phyloP scores from a whole-genome alignment of 2,329 filamentous ascomycete genomes.

The Fusarium longipes region DNA sequence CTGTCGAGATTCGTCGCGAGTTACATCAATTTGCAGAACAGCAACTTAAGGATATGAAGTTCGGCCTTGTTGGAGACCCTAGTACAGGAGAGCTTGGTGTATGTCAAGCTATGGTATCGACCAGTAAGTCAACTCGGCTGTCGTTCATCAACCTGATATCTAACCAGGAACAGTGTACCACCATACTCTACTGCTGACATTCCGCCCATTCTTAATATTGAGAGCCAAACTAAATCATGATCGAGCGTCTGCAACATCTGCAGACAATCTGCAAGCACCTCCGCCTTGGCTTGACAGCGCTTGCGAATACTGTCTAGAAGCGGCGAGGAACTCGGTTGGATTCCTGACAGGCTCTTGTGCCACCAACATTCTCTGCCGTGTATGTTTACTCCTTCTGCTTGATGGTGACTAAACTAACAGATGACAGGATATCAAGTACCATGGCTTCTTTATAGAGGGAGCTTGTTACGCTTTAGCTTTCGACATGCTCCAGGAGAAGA shows the following conservation, averaged over 20 bases:
- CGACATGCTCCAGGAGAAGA: slow-evolving; percentile 55
- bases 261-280: slow-evolving; percentile 33
- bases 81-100: slow-evolving; percentile 55
- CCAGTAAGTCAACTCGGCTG: slow-evolving; percentile 47
- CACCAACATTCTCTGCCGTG: slow-evolving; percentile 54
- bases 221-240: slow-evolving; percentile 55
- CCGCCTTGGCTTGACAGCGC: slow-evolving; percentile 57
- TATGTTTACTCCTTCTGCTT: slow-evolving; percentile 34
- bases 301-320: slow-evolving; percentile 55
- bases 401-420: slow-evolving; percentile 4
- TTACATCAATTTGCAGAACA: slow-evolving; percentile 47
- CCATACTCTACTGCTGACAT: slow-evolving; percentile 56
- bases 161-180: slow-evolving; percentile 54
- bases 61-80: slow-evolving; percentile 50
- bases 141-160: neutral
- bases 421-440: slow-evolving; percentile 56
- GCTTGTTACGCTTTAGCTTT: slow-evolving; percentile 56
- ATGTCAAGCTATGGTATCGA: slow-evolving; percentile 54
- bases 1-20: slow-evolving; percentile 48
- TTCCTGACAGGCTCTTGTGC: slow-evolving; percentile 54
- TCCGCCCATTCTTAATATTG: slow-evolving; percentile 58
- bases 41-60: slow-evolving; percentile 48
- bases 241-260: slow-evolving; percentile 16
- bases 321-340: slow-evolving; percentile 55
- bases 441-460: slow-evolving; percentile 57